Evolutionary conservation across 257 asterid genomes (phyloP).

Genomic region (Primulina eburnea): DNA sequence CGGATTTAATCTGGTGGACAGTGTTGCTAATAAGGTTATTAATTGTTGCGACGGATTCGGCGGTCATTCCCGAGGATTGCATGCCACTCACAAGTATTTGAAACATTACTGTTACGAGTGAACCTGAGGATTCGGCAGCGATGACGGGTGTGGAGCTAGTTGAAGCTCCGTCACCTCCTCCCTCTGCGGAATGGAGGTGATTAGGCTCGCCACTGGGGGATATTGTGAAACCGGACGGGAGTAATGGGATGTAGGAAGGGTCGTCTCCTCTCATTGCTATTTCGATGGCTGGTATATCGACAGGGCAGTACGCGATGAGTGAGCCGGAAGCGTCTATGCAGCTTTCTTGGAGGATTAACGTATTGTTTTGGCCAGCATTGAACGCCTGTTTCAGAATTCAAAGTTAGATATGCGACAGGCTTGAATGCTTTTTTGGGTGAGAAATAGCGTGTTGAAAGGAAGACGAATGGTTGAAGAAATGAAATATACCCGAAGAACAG

Average conservation of each 20-base stretch:
- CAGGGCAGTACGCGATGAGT: constrained; percentile 73
- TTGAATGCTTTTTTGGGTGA: too few relatives aligned
- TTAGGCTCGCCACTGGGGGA: constrained; percentile 57
- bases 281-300: constrained; percentile 73
- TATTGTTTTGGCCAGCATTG: constrained; percentile 79
- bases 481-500: constrained; percentile 69
- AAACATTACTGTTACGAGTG: constrained; percentile 71
- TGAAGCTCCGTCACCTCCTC: constrained; percentile 40
- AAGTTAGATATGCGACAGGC: too few relatives aligned
- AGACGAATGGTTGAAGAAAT: not conserved
- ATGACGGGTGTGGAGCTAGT: constrained; percentile 39
- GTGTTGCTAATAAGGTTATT: constrained; percentile 71
- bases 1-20: constrained; percentile 83
- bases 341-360: constrained; percentile 90
- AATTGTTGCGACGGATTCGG: constrained; percentile 78
- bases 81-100: constrained; percentile 78
- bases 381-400: constrained; percentile 43
- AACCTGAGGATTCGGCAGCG: constrained; percentile 38
- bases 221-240: constrained; percentile 85
- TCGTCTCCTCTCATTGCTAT: constrained; percentile 91
- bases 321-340: constrained; percentile 86
- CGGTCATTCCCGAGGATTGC: constrained; percentile 73
- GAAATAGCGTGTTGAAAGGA: not conserved
- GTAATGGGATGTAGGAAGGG: constrained; percentile 67
- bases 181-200: constrained; percentile 6